Evolutionary conservation across 108 stramenopile species (phyloP), one percentile per base, ranked within the genome.

Genomic region (Fistulifera pelliculosa): DNA sequence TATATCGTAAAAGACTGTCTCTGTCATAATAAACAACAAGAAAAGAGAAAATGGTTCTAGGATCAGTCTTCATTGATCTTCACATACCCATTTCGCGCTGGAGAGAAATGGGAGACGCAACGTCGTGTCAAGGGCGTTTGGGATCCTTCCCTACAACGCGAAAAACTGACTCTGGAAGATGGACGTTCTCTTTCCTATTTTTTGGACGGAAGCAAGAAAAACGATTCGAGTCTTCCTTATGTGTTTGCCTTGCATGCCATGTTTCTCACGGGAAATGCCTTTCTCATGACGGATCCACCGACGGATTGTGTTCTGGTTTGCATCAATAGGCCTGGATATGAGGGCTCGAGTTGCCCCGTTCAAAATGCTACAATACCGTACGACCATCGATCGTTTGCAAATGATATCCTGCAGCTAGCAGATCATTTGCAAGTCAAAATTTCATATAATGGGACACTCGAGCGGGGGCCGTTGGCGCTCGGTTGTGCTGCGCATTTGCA

Each of bases 211-310:
- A 11, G 19, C 15, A 22, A 22, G 10, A n/a, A n/a, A n/a, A n/a
- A n/a, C n/a, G 18, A 24, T 2, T 5, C 44, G 4, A 27, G 17
- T 8, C 19, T 56, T 54, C 64, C 57, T 23, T 38, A 54, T 1
- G 45, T 63, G 7, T 63, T 63, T 38, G 52, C 42, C 27, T 63
- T 63, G 19, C 62, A 63, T 26, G 62, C 51, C 19, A 63, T 63
- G 62, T 63, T 45, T 38, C 17, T 63, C 15, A 45, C 43, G 24
- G 62, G 62, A 8, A 31, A 45, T 25, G 25, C 23, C 1, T 45
- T 63, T 15, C 35, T 54, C 38, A n/a, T 25, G 26, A 24, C 23
- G 21, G 41, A 54, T 12, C 40, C 53, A 45, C 53, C 52, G 16
- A 27, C 21, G 0, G 44, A 54, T 21, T 63, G 54, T 27, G 0